Percentiles rank a stretch among this genome's conserved stretches.
phyloP scores from a whole-genome alignment of 192 early-diverging fungal species.

The Backusella macrospora region DNA sequence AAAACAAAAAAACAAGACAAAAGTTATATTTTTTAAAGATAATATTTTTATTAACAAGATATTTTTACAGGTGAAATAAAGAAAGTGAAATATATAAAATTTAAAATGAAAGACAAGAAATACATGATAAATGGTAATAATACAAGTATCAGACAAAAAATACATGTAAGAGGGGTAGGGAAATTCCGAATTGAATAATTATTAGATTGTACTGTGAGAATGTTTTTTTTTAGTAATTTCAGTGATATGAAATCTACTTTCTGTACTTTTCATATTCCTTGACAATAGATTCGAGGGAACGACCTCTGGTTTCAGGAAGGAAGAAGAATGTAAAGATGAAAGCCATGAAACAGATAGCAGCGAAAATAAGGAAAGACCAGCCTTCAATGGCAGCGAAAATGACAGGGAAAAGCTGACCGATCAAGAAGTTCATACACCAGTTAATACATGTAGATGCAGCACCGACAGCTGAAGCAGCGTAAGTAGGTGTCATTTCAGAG shows the following conservation, averaged over 20 bases:
- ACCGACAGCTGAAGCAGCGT: constrained; percentile 70
- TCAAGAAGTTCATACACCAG: constrained; percentile 61
- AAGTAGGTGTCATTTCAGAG: constrained; percentile 76
- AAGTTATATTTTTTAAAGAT: not conserved
- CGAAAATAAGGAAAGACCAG: constrained; percentile 17
- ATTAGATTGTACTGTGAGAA: not conserved
- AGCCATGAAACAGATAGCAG: constrained; percentile 17
- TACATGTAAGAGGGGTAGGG: not conserved
- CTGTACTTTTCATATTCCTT: constrained; percentile 19
- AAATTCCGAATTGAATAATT: not conserved
- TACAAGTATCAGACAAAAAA: constrained; percentile 11
- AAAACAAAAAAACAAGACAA: not conserved
- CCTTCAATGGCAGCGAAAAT: constrained; percentile 27
- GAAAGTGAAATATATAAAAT: constrained; percentile 2
- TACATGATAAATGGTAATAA: constrained; percentile 11
- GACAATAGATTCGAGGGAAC: constrained; percentile 59
- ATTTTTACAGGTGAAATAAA: not conserved
- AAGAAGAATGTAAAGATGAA: constrained; percentile 43
- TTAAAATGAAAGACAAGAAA: not conserved
- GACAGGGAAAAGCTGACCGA: constrained; percentile 46
- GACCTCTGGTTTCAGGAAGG: constrained; percentile 61
- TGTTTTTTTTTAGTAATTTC: not conserved
- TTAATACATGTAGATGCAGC: constrained; percentile 75
- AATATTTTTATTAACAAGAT: not conserved
- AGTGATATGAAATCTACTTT: not conserved